Percentiles rank a stretch among this genome's conserved stretches.
phyloP scores from a whole-genome alignment of 129 eudicot genomes.

The Apium graveolens region DNA sequence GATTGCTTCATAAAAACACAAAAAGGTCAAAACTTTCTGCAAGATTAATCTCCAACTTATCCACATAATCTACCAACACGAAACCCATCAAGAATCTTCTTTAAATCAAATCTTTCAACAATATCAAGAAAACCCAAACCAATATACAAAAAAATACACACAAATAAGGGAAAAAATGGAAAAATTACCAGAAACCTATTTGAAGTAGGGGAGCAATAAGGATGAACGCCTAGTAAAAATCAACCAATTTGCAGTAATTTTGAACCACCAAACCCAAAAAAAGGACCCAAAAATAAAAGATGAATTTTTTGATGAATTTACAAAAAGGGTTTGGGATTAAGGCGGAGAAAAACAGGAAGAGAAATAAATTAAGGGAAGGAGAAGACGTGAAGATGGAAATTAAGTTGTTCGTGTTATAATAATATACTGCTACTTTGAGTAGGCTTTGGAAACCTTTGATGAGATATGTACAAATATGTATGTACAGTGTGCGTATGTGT shows the following conservation, averaged over 20 bases:
- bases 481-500: neutral
- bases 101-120: neutral
- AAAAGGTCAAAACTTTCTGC: neutral
- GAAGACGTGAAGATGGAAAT: conserved; percentile 5
- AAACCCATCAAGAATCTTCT: neutral
- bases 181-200: neutral
- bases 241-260: neutral
- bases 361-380: neutral
- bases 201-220: neutral
- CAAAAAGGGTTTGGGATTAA: neutral
- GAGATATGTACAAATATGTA: neutral
- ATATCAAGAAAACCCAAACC: neutral
- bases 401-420: conserved; percentile 1
- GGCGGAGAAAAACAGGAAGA: neutral
- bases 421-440: conserved; percentile 2
- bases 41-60: neutral
- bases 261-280: neutral
- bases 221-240: neutral
- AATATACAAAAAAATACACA: neutral
- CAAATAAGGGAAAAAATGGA: neutral
- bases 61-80: neutral
- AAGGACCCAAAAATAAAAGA: neutral
- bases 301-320: neutral
- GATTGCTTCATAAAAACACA: neutral
- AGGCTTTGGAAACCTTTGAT: conserved; percentile 4